Base-by-base conservation (phyloP, 805 yeast genomes). In the Nakazawaea populi region DNA sequence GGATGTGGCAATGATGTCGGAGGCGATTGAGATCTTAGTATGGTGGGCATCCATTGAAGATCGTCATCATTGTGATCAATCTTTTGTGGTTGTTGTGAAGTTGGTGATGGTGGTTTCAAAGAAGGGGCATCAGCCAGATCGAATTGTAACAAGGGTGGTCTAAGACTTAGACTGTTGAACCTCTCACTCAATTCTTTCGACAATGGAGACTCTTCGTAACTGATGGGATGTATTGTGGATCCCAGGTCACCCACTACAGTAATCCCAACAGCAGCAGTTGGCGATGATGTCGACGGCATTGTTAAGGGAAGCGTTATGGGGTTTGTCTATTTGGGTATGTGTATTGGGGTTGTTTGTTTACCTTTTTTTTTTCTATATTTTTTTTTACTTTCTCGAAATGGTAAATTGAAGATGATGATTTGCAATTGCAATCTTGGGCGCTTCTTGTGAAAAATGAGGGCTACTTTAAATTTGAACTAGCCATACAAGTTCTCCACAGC, bases 31-130 rank as follows among this genome's bases (percentile, higher is more conserved):
- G 34, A 32, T 44, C 45, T 49, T 27, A 49, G 34, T 8, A 49
- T 44, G 4, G 48, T 43, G 41, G 52, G 52, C 30, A 44, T 7
- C 51, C 51, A 48, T 24, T 32, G 30, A 6, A 31, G 7, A 18
- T 46, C 38, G 4, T 47, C 38, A 9, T 3, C 35, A 32, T 9
- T 11, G 8, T 32, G 24, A 3, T 18, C 24, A 18, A 18, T 18
- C 3, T 18, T 18, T 18, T 18, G 24, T 18, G 24, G 24, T 18
- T 18, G 24, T 18, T 18, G 24, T 18, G 24, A 3, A 18, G 24
- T 18, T 18, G 24, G 24, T 18, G 24, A 18, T 18, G 24, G 35
- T 32, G 8, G 35, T 32, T 32, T 32, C 35, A 32, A 11, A 32
- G 8, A 11, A 11, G 8, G 35, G 11, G 8, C 35, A 32, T 32